A percentile compares a stretch with the other conserved stretches of the same genome.
phyloP scores from a whole-genome alignment of 2,329 filamentous ascomycete genomes.

The Arthrobotrys pseudoclavata region DNA sequence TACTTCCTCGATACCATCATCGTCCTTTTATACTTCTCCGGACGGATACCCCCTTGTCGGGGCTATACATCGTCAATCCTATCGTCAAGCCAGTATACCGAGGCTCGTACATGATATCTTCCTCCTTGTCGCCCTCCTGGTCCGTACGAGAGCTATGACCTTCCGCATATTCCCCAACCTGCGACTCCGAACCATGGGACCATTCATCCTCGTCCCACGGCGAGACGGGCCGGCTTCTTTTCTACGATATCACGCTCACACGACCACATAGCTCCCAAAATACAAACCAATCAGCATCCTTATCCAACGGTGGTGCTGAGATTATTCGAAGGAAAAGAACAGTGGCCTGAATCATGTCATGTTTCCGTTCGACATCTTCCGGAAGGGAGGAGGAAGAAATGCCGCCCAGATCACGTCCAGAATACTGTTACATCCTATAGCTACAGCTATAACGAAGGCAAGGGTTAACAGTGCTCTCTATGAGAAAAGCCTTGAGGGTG shows the following conservation, averaged over 20 bases:
- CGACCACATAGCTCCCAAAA: neutral
- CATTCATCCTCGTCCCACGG: neutral
- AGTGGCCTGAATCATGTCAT: conserved; percentile 9
- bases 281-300: neutral
- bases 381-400: neutral
- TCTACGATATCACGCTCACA: conserved; percentile 22
- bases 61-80: neutral
- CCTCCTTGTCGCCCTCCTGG: neutral
- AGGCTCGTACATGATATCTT: neutral
- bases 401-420: neutral
- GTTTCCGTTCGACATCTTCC: neutral
- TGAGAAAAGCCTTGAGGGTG: too few species aligned
- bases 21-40: conserved; percentile 22
- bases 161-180: neutral
- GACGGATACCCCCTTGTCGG: neutral
- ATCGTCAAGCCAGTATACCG: neutral
- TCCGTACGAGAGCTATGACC: conserved; percentile 16
- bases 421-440: neutral
- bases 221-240: conserved; percentile 10
- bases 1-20: conserved; percentile 19
- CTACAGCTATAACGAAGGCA: neutral
- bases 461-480: too few species aligned
- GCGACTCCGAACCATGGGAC: conserved; percentile 15
- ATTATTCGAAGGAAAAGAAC: neutral
- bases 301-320: neutral